Evolutionary conservation across 371 early-diverging fungal species (phyloP), one percentile per base, ranked within the genome.

Genomic region (Mucor sp.): DNA sequence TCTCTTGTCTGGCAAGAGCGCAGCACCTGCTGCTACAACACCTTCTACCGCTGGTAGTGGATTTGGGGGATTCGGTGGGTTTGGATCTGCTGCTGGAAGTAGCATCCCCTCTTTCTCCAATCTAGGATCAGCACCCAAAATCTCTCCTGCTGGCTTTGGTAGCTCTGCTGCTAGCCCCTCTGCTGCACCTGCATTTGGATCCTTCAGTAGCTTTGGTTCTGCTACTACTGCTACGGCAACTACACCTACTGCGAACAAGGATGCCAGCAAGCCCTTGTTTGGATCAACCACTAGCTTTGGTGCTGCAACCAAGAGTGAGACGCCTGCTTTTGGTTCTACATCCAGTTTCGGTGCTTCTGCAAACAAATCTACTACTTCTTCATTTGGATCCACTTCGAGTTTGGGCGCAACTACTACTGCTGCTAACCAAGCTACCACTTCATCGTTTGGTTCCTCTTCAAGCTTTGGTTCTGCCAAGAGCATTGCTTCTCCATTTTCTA

Each of bases 121-220:
- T 19, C 32, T 65, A 15, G 67, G 66, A 6, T 44, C 67, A 23
- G 56, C 68, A 5, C 37, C 68, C 44, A 60, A 58, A 6, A 63
- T 72, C 37, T 25, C 6, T 21, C 32, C 59, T 3, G 62, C 70
- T 39, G 72, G 72, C 27, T 75, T 76, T 68, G 75, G 74, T 48
- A 19, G 58, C 4, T 17, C 58, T n/a, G 37, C 66, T 33, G 6
- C 33, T 4, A 30, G 35, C 0, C 6, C 37, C 0, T 12, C 6
- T 21, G 43, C 59, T 3, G 62, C 70, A 14, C 68, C 76, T 15
- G 44, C 66, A 15, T 75, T 74, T 39, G 48, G 60, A 1, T 19
- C 60, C 14, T 33, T 60, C 2, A 58, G 59, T 15, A 33, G 33
- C 11, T 47, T 60, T 27, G 48, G 60, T 15, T 39, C 44, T 27